Base-by-base conservation (phyloP, 169 alveolate species). In the Cryptosporidium sp. region DNA sequence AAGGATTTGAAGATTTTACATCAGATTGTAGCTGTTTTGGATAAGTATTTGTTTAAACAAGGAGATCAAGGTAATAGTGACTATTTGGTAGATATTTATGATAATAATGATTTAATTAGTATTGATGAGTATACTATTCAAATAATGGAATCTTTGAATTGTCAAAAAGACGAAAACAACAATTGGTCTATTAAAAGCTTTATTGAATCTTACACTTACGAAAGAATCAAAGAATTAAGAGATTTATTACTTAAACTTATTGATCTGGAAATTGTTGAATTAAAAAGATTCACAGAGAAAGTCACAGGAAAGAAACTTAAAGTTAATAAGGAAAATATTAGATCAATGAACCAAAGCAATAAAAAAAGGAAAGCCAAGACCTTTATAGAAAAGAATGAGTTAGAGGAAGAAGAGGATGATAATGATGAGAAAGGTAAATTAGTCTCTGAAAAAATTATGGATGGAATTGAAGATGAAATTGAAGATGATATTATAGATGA, bases 271-370 rank as follows among this genome's bases (percentile, higher is more conserved):
- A 71, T 56, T 3, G 56, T 7, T 23, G 69, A 71, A 29, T 71
- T 71, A 71, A 56, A 51, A 7, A 44, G n/a, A 71, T 71, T 71
- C 26, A 71, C 85, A 51, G 85, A 71, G 26, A 71, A 51, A 33
- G 48, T 71, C 5, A 71, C 21, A 45, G 67, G 85, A 71, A 71
- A 71, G 48, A 71, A 71, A 51, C n/a, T 71, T 44, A 71, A 71
- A 51, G 67, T 71, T 33, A 56, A 51, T 31, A 56, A 71, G 23
- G 67, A 71, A 33, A 26, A 33, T n/a, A 10, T 56, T 6, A 23
- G 35, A 26, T 56, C 37, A 23, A 26, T 56, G 67, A 56, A 10
- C n/a, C 29, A 26, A 26, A 56, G 67, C 67, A 56, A 56, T 56
- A 56, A 26, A 23, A 56, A n/a, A 56, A 56, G 67, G 67, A 26